Evolutionary conservation across 2,329 filamentous ascomycete genomes (phyloP).

Genomic region (Zasmidium cellare): DNA sequence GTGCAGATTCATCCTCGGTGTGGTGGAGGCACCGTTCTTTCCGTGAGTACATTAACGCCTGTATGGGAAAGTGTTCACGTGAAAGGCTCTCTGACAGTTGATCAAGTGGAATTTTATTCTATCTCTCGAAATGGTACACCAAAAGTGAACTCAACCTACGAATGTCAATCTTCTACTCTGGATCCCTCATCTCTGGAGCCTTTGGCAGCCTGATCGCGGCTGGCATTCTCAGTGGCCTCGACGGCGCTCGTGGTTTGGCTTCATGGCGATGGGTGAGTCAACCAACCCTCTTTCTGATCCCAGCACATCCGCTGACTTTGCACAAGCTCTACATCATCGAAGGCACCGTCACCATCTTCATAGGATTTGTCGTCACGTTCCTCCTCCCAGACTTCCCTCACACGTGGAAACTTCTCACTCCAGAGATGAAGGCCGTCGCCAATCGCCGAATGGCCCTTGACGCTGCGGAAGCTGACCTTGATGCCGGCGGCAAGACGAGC

Average conservation of each 20-base stretch:
- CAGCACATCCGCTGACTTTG: background rate
- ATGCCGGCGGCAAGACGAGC: conserved; percentile 49
- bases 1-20: conserved; percentile 62
- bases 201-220: conserved; percentile 64
- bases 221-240: conserved; percentile 67
- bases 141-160: conserved; percentile 66
- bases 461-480: conserved; percentile 51
- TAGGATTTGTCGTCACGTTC: conserved; percentile 34
- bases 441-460: conserved; percentile 53
- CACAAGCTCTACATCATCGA: conserved; percentile 45
- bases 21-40: conserved; percentile 56
- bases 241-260: conserved; percentile 55
- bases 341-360: conserved; percentile 27
- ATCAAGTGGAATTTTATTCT: conserved; percentile 51
- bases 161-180: conserved; percentile 67
- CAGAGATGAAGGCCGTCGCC: conserved; percentile 49
- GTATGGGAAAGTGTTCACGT: too few species aligned
- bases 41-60: conserved; percentile 4
- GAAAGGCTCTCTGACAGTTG: too few species aligned
- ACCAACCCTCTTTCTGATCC: too few species aligned
- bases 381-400: conserved; percentile 52
- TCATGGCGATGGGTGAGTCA: conserved; percentile 52
- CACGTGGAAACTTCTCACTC: conserved; percentile 42
- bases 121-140: conserved; percentile 67
- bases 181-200: conserved; percentile 68